Base-by-base conservation (phyloP, 2,329 filamentous ascomycete genomes). In the Colletotrichum tropicale region DNA sequence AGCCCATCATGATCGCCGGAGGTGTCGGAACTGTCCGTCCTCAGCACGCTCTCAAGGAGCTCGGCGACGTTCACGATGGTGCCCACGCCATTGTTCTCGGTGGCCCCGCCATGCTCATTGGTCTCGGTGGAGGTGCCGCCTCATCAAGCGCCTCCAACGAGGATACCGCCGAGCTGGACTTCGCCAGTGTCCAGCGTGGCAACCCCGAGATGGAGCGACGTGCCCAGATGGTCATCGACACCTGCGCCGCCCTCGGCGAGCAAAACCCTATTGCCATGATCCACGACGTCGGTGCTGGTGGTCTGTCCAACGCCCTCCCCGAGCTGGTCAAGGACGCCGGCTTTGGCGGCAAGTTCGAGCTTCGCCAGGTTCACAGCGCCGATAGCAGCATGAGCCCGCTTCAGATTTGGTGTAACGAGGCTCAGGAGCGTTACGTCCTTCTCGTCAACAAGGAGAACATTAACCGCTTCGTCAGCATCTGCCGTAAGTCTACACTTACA, bases 1-100 rank as follows among this genome's bases (percentile, higher is more conserved):
- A 99, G 87, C 97, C 97, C 12, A 98, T 98, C 84, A 98, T 98
- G 95, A 95, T 99, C 86, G 97, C 97, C 77, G 97, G 97, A 82
- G 97, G 97, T 82, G 92, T 98, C 43, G 97, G 97, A 65, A 98
- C 95, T 8, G 96, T 98, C 34, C 89, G 97, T 74, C 96, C 97
- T 16, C 93, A 96, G 80, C 95, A 98, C 82, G 96, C 97, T 4
- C 89, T 98, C 75, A 99, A 99, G 86, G 91, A 94, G 77, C 91
- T 93, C 10, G 89, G 91, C 15, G 89, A 95, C 77, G 97, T 99
- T 21, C 93, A 93, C 68, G 91, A 96, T 67, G 96, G 96, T n/a
- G 96, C 96, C 21, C 95, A 96, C 82, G 91, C 98, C 61, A 94
- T 99, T 78, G 96, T 98, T 26, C 92, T 99, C 21, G 97, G 97